phyloP scores from a whole-genome alignment of 2,329 filamentous ascomycete species.

The Mollisiaceae sp. region DNA sequence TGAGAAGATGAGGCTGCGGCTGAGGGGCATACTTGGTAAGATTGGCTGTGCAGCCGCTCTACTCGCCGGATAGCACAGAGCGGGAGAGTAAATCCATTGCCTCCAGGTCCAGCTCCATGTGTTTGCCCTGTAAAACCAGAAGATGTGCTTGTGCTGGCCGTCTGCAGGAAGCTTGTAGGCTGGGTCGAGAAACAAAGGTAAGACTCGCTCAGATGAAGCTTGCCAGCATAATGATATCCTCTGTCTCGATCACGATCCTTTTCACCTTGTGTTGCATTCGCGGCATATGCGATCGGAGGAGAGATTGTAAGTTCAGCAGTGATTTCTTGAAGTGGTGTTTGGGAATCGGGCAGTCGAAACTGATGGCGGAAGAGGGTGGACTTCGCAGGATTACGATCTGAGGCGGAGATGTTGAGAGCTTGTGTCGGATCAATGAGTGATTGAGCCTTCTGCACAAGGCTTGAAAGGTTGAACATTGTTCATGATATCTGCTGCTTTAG shows the following conservation, averaged over 20 bases:
- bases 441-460: constrained; percentile 85
- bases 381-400: constrained; percentile 86
- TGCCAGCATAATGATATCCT: constrained; percentile 89
- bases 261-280: constrained; percentile 71
- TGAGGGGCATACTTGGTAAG: constrained; percentile 64
- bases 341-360: constrained; percentile 90
- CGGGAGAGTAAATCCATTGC: constrained; percentile 94
- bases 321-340: constrained; percentile 95
- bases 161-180: constrained; percentile 81
- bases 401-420: constrained; percentile 66
- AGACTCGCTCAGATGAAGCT: constrained; percentile 90
- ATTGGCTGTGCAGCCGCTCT: constrained; percentile 90
- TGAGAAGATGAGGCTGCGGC: constrained; percentile 4
- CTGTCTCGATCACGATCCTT: constrained; percentile 67
- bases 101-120: constrained; percentile 87
- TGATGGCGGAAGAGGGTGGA: constrained; percentile 92
- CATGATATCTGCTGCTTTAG: constrained; percentile 40
- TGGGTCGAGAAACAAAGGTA: constrained; percentile 98
- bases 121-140: constrained; percentile 91
- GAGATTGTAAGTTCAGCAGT: constrained; percentile 92
- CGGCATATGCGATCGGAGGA: constrained; percentile 52
- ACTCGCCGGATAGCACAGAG: constrained; percentile 90
- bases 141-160: constrained; percentile 78
- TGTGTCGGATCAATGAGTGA: constrained; percentile 12
- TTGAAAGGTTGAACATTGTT: constrained; percentile 70